Evolutionary conservation across 257 asterid genomes (phyloP).

Genomic region (Solanum microdontum): DNA sequence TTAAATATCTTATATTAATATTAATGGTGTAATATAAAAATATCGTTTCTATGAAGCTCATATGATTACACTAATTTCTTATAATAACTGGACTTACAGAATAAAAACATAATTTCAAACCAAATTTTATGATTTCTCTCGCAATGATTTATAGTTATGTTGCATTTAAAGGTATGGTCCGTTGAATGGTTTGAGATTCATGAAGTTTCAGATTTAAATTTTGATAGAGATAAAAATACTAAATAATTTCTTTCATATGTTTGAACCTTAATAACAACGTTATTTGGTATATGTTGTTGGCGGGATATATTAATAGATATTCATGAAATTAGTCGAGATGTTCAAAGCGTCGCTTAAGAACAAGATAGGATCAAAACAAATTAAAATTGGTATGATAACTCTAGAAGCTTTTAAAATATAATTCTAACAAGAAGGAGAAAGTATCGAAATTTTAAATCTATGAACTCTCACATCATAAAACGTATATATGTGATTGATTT

Average conservation of each 20-base stretch:
- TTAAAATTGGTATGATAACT: not conserved
- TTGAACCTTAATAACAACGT: no score
- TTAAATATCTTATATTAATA: not conserved
- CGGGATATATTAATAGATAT: fast-evolving
- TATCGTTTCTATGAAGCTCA: not conserved
- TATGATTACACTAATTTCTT: not conserved
- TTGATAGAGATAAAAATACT: no score
- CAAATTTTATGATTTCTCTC: not conserved
- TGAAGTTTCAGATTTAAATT: no score
- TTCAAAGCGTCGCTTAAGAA: not conserved
- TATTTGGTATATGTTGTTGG: no score
- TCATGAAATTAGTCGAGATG: not conserved
- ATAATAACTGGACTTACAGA: not conserved
- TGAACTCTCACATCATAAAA: not conserved
- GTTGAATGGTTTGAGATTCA: no score
- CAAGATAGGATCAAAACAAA: not conserved
- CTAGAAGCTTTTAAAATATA: not conserved
- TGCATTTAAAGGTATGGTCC: no score
- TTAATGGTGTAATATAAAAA: not conserved
- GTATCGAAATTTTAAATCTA: not conserved
- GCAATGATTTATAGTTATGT: not conserved
- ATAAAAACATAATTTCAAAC: not conserved
- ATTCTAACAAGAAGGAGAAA: not conserved
- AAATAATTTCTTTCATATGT: not conserved
- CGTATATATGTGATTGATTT: not conserved